Evolutionary conservation across 2,329 filamentous ascomycete species (phyloP), one percentile per base, ranked within the genome.

Genomic region (Trichophyton verrucosum): DNA sequence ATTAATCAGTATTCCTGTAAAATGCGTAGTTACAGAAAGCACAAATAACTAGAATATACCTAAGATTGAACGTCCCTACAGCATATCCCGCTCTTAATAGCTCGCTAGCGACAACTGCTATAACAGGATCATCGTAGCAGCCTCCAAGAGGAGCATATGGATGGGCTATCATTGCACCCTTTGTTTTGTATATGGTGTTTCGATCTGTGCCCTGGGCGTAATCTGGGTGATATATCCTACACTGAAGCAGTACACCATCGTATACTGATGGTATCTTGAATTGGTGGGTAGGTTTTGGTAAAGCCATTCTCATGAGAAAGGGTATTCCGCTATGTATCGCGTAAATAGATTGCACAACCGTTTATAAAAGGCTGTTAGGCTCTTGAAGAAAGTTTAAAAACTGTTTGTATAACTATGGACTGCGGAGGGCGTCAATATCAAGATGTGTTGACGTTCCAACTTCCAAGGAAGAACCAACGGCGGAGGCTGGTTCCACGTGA

Each of bases 111-210:
- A 88, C 75, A 7, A 83, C 77, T n/a, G 82, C 79, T 1, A 97
- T 86, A 0, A 96, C 80, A 0, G 82, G 81, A 70, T 97, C 91
- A 70, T 97, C 89, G 70, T 85, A 94, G 72, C 79, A 85, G 3
- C 92, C 94, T 3, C 94, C 94, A 58, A 97, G 77, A 0, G 89
- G 86, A 38, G 89, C 90, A 70, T 97, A 97, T 0, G 94, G 92
- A 72, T 97, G 94, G 11, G 91, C 91, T 44, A 97, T 76, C 2
- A 96, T 78, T 0, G 85, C 84, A 2, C 79, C 82, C 63, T 73
- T 78, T 62, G 72, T 76, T 5, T 5, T 11, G 27, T 4, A 30
- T 22, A 42, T 2, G 17, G 59, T 60, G 17, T 49, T 60, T 62
- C 49, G 60, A 68, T 66, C 62, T 11, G 2, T 5, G 20, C 3